Evolutionary conservation across 495 filamentous ascomycete species (phyloP), one percentile per base, ranked within the genome.

Genomic region (Podospora sp.): DNA sequence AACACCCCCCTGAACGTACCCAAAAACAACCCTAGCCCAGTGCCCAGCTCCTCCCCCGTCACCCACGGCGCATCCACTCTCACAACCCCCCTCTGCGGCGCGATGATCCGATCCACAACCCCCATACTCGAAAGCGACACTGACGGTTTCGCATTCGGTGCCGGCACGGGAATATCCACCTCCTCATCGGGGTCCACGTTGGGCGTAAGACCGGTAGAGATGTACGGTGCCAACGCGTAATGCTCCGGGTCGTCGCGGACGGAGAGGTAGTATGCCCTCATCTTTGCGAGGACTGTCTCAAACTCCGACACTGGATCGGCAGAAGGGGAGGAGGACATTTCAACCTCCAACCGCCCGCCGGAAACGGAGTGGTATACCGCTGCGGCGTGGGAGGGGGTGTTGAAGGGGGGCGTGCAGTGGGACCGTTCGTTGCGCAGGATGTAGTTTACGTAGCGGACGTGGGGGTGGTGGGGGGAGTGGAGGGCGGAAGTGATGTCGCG

Each of bases 61-160:
- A 80, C 77, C 78, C 79, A 82, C 16, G 80, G 79, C n/a, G 76
- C 65, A 6, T 72, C 56, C 4, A 79, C 65, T 20, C 66, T 58
- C 27, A 81, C 71, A 0, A 21, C 12, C 2, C 76, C 79, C 21
- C 73, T 68, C 0, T 63, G 62, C 6, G 66, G 71, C 1, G 26
- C 27, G 6, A 82, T 67, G 2, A 77, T 65, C 0, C 60, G 63
- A 49, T 81, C 77, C 11, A 81, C 27, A 1, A 71, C 25, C 0
- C 80, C 80, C 68, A 83, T 66, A 40, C 79, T 81, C 0, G 80
- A 81, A 11, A 83, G 69, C 0, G 77, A 79, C 0, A 76, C 77
- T 0, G 78, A 77, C 0, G 79, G 75, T 7, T 70, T 65, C 6
- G 35, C 18, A 14, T 76, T 75, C 4, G 71, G 76, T 18, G 36